Base-by-base conservation (phyloP, 208 protist species). In the Acanthamoeba castellanii region DNA sequence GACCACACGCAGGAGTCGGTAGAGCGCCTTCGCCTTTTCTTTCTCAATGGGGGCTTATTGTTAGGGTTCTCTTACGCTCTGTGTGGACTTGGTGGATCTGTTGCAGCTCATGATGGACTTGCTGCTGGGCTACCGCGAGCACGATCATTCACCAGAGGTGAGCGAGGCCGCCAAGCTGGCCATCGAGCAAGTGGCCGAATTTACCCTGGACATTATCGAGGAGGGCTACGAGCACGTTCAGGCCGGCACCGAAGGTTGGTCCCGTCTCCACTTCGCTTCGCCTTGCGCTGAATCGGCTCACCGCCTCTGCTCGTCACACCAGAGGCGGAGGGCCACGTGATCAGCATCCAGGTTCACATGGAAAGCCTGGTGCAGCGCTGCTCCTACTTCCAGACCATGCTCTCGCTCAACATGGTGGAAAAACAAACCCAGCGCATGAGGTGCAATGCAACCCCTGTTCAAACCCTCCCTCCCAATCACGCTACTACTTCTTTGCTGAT, bases 351-450 rank as follows among this genome's bases (percentile, higher is more conserved):
- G 68, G 68, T 82, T 20, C 45, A 70, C 45, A 47, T 94, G 64
- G 90, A 94, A 8, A 52, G 66, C 50, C 70, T 94, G 6, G 32
- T 94, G 11, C 50, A 55, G 32, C 64, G 90, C 27, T 94, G 32
- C 47, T 32, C 64, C 22, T 94, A 94, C 68, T 94, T 94, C 70
- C 52, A 82, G 90, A 82, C 68, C 30, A 94, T 94, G 90, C n/a
- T 94, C 32, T 32, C 20, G n/a, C 13, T 42, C 14, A 82, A 94
- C 66, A 94, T 94, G 90, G 18, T 94, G 11, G 90, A 94, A 32
- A 8, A 94, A 47, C 59, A 82, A 34, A 55, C 7, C 9, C 20
- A 94, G 27, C 59, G 42, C n/a, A 94, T 94, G 27, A 20, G 85
- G 85, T 92, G 14, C 20, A 4, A 27, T 22, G 11, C 70, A 0